phyloP scores from a whole-genome alignment of 805 yeast species.

The Saturnispora zaruensis region DNA sequence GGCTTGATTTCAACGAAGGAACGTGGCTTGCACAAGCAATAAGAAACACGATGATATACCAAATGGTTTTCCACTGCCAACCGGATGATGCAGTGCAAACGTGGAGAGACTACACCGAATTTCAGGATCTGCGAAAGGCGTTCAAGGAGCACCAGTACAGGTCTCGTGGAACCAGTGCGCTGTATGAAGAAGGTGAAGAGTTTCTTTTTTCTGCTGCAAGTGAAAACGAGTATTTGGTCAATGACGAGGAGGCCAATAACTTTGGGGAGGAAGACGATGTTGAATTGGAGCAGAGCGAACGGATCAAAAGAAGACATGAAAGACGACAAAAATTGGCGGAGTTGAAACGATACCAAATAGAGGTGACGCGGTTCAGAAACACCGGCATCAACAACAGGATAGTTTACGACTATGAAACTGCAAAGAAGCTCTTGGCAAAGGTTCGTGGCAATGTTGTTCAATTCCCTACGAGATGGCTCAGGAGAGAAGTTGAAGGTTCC shows the following conservation, averaged over 20 bases:
- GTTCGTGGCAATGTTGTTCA: conserved; percentile 81
- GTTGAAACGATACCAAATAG: conserved; percentile 23
- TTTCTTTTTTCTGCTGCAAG: not conserved
- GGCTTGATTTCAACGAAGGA: conserved; percentile 75
- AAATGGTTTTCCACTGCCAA: conserved; percentile 85
- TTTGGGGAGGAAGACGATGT: not conserved
- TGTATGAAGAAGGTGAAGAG: not conserved
- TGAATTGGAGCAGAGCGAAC: not conserved
- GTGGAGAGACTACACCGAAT: conserved; percentile 84
- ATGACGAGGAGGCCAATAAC: not conserved
- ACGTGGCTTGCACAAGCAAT: conserved; percentile 77
- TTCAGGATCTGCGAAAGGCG: conserved; percentile 49
- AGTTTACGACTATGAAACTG: conserved; percentile 56
- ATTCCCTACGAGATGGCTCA: conserved; percentile 91
- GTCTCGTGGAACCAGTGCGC: conserved; percentile 10
- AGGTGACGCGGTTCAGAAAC: conserved; percentile 8
- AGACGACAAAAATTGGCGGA: conserved; percentile 24
- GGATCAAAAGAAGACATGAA: conserved; percentile 13
- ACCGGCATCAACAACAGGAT: conserved; percentile 8
- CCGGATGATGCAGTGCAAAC: conserved; percentile 88
- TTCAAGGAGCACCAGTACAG: conserved; percentile 32
- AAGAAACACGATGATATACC: conserved; percentile 71
- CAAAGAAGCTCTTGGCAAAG: conserved; percentile 61
- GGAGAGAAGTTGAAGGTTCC: conserved; percentile 76
- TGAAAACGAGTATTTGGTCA: not conserved